phyloP scores from a whole-genome alignment of 257 asterid genomes.

The Solanum gandarillasii region DNA sequence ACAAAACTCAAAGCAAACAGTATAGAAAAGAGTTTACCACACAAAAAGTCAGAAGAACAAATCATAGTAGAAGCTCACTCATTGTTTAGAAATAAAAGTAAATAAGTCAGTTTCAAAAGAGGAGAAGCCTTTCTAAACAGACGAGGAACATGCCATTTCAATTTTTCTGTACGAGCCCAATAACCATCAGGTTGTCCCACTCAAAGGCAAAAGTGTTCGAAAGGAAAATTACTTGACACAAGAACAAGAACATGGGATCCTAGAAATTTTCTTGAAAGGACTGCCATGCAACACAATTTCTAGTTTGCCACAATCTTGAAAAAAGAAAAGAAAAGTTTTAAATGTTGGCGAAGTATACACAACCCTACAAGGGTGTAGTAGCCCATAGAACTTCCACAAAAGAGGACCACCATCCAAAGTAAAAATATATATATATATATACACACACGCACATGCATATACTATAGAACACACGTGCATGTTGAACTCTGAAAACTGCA shows the following conservation, averaged over 20 bases:
- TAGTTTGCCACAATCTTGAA: neutral
- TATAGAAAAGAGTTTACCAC: neutral
- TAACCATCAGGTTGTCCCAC: neutral
- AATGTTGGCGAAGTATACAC: neutral
- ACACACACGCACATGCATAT: neutral
- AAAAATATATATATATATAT: neutral
- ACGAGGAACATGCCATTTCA: neutral
- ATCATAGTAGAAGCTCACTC: neutral
- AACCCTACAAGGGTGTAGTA: neutral
- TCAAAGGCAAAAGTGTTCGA: neutral
- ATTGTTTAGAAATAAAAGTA: neutral
- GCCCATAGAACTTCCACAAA: neutral
- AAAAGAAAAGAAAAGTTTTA: neutral
- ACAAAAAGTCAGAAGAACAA: neutral
- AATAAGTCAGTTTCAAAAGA: neutral
- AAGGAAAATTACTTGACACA: neutral
- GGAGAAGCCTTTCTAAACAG: neutral
- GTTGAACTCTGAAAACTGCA: neutral
- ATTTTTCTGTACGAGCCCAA: neutral
- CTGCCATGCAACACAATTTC: neutral
- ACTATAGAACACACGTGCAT: neutral
- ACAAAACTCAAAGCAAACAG: neutral
- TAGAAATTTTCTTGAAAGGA: neutral
- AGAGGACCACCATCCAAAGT: neutral
- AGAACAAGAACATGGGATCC: neutral